Evolutionary conservation across 495 filamentous ascomycete species (phyloP), one percentile per base, ranked within the genome.

Genomic region (Apodospora peruviana): DNA sequence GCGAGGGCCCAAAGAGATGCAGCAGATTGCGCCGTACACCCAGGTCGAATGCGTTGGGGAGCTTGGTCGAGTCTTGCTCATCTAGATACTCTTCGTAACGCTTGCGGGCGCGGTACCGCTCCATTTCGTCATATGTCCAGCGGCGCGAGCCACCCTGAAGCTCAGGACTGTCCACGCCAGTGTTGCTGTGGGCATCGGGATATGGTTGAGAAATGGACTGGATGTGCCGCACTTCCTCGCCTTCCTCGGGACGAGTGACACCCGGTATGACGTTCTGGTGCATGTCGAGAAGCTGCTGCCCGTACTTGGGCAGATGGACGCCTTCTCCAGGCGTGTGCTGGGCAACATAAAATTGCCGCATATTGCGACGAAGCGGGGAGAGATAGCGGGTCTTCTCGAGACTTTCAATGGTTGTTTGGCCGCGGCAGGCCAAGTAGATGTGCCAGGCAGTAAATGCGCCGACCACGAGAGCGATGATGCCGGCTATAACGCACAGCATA

Each of bases 351-450:
- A 78, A 74, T 60, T 80, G 69, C 49, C 87, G 81, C 64, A 91
- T 74, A 18, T 74, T 76, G 52, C 81, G 84, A 39, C 83, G 78
- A 22, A 94, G 64, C 2, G 90, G 89, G 7, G 83, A 85, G 0
- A 95, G 78, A 62, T 98, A 97, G 35, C 94, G 81, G 0, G 90
- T 96, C 62, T 90, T 95, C 71, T 98, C 94, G 35, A 98, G 66
- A 54, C 82, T 90, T 59, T 98, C 93, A 52, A 98, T 98, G 1
- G 94, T 97, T 4, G 93, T 98, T 60, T 88, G 81, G 2, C 87
- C 87, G 1, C 79, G 74, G 32, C 75, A 69, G 4, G 88, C 89
- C 3, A 98, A 76, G 57, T 85, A 82, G 34, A 97, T 76, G 74
- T 98, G 93, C 93, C 93, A 98, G 18, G 72, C 79, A 1, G 90